Evolutionary conservation across 192 early-diverging fungal species (phyloP).

Genomic region (Mortierella claussenii): DNA sequence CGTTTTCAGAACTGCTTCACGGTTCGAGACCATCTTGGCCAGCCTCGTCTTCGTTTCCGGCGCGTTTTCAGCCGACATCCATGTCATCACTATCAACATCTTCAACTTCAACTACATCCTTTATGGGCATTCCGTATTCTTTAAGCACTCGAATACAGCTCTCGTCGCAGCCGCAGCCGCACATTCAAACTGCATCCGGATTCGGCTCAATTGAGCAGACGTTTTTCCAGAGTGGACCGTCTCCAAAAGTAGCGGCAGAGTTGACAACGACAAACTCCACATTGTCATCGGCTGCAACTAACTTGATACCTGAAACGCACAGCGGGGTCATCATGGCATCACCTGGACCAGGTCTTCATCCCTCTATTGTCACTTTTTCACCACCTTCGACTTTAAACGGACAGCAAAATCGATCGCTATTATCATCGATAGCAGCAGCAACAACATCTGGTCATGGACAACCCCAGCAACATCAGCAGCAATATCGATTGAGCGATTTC

Average conservation of each 20-base stretch:
- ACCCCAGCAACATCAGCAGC: too few species aligned
- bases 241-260: neutral
- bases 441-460: neutral
- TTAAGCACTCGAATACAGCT: too few species aligned
- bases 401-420: neutral
- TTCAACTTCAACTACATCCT: too few species aligned
- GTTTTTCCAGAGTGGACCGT: too few species aligned
- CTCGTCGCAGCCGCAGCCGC: too few species aligned
- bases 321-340: conserved; percentile 39
- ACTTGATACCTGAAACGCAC: conserved; percentile 12
- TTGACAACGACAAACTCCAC: neutral
- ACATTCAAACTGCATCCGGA: too few species aligned
- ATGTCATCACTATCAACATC: too few species aligned
- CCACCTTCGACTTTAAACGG: neutral
- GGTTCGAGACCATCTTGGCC: too few species aligned
- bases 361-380: neutral
- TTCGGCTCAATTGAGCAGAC: neutral
- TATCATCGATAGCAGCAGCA: too few species aligned
- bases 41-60: too few species aligned
- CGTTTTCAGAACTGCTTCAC: neutral
- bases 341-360: conserved; percentile 12
- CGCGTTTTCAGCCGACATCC: too few species aligned
- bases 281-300: neutral
- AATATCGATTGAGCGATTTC: conserved; percentile 11
- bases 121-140: too few species aligned